Percentiles rank a stretch among this genome's conserved stretches.
Conservation (phyloP, 176 grass and related monocot species). For the Aegilops bicornis region DNA sequence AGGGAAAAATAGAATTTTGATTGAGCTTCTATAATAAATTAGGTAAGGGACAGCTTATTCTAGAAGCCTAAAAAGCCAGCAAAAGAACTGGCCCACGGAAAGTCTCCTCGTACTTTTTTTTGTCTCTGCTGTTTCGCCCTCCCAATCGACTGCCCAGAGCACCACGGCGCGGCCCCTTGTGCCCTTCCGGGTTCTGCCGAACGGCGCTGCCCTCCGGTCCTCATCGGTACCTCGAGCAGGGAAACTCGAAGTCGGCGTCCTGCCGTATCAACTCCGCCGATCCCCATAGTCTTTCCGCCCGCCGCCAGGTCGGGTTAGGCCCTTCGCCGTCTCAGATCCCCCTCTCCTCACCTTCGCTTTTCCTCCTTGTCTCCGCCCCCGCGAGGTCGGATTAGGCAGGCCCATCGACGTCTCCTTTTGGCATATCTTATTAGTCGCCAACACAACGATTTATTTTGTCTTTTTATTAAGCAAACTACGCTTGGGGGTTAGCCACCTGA, state of each 20-base stretch:
- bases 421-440: no score
- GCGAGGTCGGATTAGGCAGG: no score
- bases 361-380: neutral
- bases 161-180: no score
- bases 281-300: neutral
- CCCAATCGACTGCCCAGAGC: neutral
- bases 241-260: neutral
- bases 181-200: no score
- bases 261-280: neutral
- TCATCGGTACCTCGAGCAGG: neutral
- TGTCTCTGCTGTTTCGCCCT: neutral
- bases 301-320: neutral
- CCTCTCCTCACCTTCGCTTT: neutral
- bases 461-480: neutral
- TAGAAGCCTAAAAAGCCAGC: no score
- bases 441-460: neutral
- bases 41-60: no score
- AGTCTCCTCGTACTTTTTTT: neutral
- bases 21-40: no score
- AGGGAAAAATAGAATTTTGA: no score
- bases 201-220: neutral
- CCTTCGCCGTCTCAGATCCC: neutral
- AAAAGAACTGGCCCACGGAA: no score
- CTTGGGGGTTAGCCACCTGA: neutral
- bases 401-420: no score